Evolutionary conservation across 202 grass and related monocot genomes (phyloP), one percentile per base, ranked within the genome.

Genomic region (Cymbopogon flexuosus): DNA sequence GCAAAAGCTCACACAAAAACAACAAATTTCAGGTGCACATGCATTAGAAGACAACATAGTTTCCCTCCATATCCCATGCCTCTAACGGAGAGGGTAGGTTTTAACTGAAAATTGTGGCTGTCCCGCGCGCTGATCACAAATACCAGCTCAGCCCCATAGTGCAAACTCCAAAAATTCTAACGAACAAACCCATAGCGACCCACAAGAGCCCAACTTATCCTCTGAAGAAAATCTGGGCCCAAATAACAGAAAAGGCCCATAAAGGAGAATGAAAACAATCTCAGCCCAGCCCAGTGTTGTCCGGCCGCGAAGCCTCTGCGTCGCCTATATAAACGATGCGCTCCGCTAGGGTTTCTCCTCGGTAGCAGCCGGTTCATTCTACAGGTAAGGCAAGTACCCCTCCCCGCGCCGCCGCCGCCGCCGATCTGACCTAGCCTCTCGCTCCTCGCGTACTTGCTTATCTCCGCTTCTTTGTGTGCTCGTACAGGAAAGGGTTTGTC

Each of bases 401-500:
- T 2, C 62, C 43, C 11, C 24, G 39, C 27, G 14, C 83, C 66
- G 61, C 82, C 27, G 10, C 42, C 39, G 39, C 75, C 67, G 65
- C 79, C 81, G 82, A 88, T 84, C 79, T 82, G 68, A 80, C 61
- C 71, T 86, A 52, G 35, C 35, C 1, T 77, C 47, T 72, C 24
- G 4, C 36, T 14, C 13, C 76, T 21, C 6, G 66, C 35, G 30
- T 72, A 40, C 9, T 39, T 23, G 3, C 13, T 5, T 11, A 36
- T 8, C 6, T 37, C 46, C 14, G 33, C 31, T 61, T 62, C 16
- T 14, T 58, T 8, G 1, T 19, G 15, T 46, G 15, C 0, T 7
- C 2, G 31, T n/a, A 60, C 73, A 89, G 87, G 83, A 82, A 93
- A 90, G 65, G 64, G 67, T 60, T 70, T 56, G 43, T 49, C 52